Evolutionary conservation across 1,284 basidiomycete species (phyloP), one percentile per base, ranked within the genome.

Genomic region (Rhodotorula sp.): DNA sequence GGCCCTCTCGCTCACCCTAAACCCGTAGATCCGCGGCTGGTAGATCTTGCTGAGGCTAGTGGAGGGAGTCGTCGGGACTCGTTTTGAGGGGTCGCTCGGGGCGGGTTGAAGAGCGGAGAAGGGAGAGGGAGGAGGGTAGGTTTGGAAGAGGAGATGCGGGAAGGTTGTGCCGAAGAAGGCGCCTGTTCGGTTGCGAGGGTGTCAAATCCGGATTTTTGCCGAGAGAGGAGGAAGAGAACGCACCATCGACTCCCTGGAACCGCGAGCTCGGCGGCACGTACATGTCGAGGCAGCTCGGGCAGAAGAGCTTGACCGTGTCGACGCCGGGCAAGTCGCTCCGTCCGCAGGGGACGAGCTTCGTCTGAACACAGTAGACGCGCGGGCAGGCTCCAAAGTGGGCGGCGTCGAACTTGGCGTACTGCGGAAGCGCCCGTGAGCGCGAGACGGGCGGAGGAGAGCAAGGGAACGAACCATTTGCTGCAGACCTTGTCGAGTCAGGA

Each of bases 101-200:
- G 55, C 65, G 52, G 72, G 66, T 17, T 52, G 54, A 24, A 62
- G 74, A 10, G 53, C 49, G 17, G 62, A 51, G 47, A 72, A 63
- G 52, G 65, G 8, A 24, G 66, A 48, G 11, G 70, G 52, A 19
- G 61, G 53, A 27, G 64, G 72, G 83, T 96, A 99, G 72, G 91
- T 94, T 80, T 98, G 94, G 84, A 98, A 98, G 82, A 99, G 92
- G 44, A 99, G 85, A 78, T 98, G 94, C 0, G 95, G 87, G 81
- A 99, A 99, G 13, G 96, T 98, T 0, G 96, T 98, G 30, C 96
- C 96, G 82, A 99, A 99, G 83, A 97, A 99, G 27, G 96, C 95
- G 67, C 94, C 93, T 96, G 78, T 52, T 17, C 48, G 4, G 24
- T 7, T 9, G 5, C 17, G 47, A 20, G 10, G 13, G 2, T 11